Evolutionary conservation across 805 yeast genomes (phyloP).

Genomic region (Hanseniaspora vineae): DNA sequence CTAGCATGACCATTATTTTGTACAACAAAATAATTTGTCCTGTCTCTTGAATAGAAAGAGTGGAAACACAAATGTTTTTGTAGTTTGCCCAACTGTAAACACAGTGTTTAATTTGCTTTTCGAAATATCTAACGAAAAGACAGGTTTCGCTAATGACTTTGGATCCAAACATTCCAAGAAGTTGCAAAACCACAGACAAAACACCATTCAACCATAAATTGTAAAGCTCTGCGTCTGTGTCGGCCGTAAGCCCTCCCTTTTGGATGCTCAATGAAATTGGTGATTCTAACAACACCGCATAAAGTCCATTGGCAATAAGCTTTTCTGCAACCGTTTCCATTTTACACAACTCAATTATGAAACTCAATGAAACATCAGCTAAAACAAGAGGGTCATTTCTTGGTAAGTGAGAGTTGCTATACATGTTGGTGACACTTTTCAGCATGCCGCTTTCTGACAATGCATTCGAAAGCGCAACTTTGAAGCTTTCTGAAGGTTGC

Average conservation of each 20-base stretch:
- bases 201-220: constrained; percentile 80
- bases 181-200: constrained; percentile 48
- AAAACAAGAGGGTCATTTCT: constrained; percentile 52
- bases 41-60: constrained; percentile 48
- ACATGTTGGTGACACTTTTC: constrained; percentile 48
- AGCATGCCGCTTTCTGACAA: constrained; percentile 49
- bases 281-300: constrained; percentile 58
- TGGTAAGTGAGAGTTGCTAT: constrained; percentile 52
- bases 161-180: constrained; percentile 51
- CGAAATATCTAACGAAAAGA: constrained; percentile 47
- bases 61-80: constrained; percentile 27
- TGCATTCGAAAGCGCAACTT: constrained; percentile 35
- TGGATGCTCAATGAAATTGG: constrained; percentile 57
- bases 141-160: constrained; percentile 52
- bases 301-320: constrained; percentile 50
- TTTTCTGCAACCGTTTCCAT: constrained; percentile 53
- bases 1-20: constrained; percentile 40
- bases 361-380: constrained; percentile 60
- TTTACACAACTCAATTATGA: constrained; percentile 53
- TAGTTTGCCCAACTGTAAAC: constrained; percentile 53
- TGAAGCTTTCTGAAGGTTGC: constrained; percentile 35
- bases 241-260: constrained; percentile 46
- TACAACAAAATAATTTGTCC: constrained; percentile 55
- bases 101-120: constrained; percentile 51
- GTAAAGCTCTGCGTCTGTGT: constrained; percentile 44